Evolutionary conservation across 2,329 filamentous ascomycete genomes (phyloP).

Genomic region (Ophiocordyceps polyrhachis-furcata): DNA sequence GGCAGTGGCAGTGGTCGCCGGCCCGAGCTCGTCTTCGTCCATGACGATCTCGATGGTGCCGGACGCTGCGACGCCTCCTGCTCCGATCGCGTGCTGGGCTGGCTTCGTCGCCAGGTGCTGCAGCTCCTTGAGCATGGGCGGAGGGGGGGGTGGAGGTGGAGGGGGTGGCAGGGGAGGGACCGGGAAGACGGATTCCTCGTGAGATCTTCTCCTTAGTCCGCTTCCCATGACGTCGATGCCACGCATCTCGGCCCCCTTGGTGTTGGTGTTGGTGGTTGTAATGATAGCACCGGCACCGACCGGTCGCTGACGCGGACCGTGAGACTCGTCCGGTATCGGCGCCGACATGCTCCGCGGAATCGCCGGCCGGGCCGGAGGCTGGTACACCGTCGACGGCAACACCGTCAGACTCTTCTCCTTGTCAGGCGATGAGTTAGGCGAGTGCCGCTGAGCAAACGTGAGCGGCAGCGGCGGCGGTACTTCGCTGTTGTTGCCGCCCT

Average conservation of each 20-base stretch:
- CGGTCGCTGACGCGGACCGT: slow-evolving; percentile 15
- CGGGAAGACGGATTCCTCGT: slow-evolving; percentile 23
- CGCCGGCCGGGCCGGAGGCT: slow-evolving; percentile 27
- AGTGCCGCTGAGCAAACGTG: slow-evolving; percentile 24
- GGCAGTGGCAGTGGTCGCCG: too few species aligned
- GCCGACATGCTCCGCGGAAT: slow-evolving; percentile 47
- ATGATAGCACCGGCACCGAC: slow-evolving; percentile 14
- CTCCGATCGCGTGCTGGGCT: slow-evolving; percentile 30
- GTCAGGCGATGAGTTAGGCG: slow-evolving; percentile 18
- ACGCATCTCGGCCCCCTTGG: slow-evolving; percentile 17
- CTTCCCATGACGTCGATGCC: slow-evolving; percentile 26
- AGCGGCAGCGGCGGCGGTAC: slow-evolving; percentile 33
- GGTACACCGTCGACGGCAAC: slow-evolving; percentile 41
- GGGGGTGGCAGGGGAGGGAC: slow-evolving; percentile 21
- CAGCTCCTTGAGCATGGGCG: slow-evolving; percentile 41
- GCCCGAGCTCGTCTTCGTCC: slow-evolving; percentile 27
- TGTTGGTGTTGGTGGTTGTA: slow-evolving; percentile 29
- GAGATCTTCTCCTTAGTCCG: slow-evolving; percentile 23
- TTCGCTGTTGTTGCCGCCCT: slow-evolving; percentile 30
- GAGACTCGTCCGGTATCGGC: slow-evolving; percentile 22
- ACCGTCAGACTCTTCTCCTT: slow-evolving; percentile 23
- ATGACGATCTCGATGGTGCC: slow-evolving; percentile 49
- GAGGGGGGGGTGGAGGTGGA: slow-evolving; percentile 24
- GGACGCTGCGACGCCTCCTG: slow-evolving; percentile 17
- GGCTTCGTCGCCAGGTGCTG: slow-evolving; percentile 42